Evolutionary conservation across 2,329 filamentous ascomycete species (phyloP).

Genomic region (Huntiella decipiens): DNA sequence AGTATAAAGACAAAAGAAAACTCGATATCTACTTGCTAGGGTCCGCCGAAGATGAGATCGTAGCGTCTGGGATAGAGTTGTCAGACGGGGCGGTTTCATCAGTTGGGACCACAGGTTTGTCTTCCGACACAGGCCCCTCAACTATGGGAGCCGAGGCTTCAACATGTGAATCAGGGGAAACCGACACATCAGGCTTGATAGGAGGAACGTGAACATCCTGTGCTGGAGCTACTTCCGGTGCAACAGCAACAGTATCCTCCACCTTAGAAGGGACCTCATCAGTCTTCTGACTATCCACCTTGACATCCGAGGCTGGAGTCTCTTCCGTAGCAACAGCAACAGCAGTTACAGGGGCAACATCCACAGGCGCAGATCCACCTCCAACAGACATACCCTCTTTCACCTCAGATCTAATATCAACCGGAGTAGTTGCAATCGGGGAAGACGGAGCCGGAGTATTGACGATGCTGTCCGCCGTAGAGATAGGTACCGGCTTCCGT

Average conservation of each 20-base stretch:
- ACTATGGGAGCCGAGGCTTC: no score
- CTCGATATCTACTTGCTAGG: background rate
- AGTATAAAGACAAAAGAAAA: background rate
- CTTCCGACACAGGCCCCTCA: background rate
- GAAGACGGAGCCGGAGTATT: background rate
- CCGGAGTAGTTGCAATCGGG: slow-evolving; percentile 1
- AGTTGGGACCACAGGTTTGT: background rate
- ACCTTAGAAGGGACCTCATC: background rate
- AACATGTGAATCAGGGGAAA: no score
- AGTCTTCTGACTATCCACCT: no score
- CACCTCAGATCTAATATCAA: background rate
- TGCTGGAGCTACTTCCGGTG: background rate
- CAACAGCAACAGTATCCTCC: background rate
- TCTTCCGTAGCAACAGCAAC: background rate
- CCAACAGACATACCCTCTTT: background rate
- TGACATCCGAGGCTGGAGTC: background rate
- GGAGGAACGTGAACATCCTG: background rate
- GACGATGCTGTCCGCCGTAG: background rate
- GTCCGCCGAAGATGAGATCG: background rate
- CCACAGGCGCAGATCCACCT: background rate
- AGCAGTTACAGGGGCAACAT: background rate
- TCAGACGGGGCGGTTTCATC: background rate
- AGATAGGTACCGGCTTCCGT: slow-evolving; percentile 4
- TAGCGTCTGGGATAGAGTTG: background rate
- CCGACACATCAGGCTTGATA: background rate